Conservation (phyloP, 2,329 filamentous ascomycete genomes). For the Beauveria scarabaeidicola region DNA sequence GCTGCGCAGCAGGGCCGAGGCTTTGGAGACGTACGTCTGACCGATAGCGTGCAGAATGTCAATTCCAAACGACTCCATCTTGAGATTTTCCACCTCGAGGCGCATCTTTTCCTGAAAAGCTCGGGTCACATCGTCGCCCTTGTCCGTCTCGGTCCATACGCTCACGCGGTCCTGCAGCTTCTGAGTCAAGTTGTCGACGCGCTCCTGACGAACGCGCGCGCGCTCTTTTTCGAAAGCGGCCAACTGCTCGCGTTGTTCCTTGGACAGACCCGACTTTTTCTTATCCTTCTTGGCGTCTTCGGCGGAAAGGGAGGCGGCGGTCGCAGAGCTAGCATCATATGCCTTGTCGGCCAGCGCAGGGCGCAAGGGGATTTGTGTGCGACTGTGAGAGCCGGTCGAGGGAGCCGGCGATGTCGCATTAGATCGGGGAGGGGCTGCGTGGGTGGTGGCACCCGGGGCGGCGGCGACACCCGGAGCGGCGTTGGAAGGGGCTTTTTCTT, state of each 20-base stretch:
- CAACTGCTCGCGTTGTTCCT: slow-evolving; percentile 89
- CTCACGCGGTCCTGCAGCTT: slow-evolving; percentile 86
- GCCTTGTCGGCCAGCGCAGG: slow-evolving; percentile 78
- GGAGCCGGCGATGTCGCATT: slow-evolving; percentile 32
- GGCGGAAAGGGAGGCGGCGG: slow-evolving; percentile 57
- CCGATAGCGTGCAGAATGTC: slow-evolving; percentile 96
- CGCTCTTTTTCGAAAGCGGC: slow-evolving; percentile 83
- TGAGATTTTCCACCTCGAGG: slow-evolving; percentile 92
- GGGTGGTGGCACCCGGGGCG: slow-evolving; percentile 10
- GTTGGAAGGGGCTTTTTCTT: slow-evolving; percentile 24
- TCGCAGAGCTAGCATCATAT: slow-evolving; percentile 62
- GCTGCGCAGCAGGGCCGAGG: slow-evolving; percentile 77
- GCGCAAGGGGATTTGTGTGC: slow-evolving; percentile 60
- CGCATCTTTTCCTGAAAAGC: slow-evolving; percentile 92
- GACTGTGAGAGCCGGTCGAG: slow-evolving; percentile 34
- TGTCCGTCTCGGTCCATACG: slow-evolving; percentile 97
- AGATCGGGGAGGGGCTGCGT: slow-evolving; percentile 23
- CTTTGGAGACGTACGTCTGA: slow-evolving; percentile 81
- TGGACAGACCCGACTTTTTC: slow-evolving; percentile 78
- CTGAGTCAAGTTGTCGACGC: slow-evolving; percentile 71
- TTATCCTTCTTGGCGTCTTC: slow-evolving; percentile 51
- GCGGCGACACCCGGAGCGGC: neutral
- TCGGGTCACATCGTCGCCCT: slow-evolving; percentile 69
- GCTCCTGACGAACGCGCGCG: slow-evolving; percentile 74
- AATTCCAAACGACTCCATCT: slow-evolving; percentile 97